Base-by-base conservation (phyloP, 2,329 filamentous ascomycete species). In the Xylariomycetidae sp. region DNA sequence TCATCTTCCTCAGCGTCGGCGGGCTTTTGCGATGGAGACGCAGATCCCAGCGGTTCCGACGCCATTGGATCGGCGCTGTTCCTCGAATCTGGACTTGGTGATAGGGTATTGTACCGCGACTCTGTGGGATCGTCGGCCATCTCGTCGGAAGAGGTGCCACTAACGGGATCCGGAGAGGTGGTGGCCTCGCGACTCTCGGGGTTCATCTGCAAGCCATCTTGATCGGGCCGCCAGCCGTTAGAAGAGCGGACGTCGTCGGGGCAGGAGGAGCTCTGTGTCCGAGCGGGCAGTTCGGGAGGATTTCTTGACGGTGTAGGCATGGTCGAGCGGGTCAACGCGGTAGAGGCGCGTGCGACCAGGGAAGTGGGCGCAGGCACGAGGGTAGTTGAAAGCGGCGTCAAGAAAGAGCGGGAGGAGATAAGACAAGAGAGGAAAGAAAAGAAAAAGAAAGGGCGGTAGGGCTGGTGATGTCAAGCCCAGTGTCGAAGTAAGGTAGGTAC, bases 301-400 rank as follows among this genome's bases (percentile, higher is more conserved):
- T 50, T 51, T 32, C 39, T 51, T 13, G 54, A 53, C 20, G 53
- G 52, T 14, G 52, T 57, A 40, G 54, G 53, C 52, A 57, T 56
- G 38, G 26, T 44, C 43, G 33, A 26, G 29, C 27, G 17, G 33
- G 29, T 27, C 34, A 29, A 29, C 14, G 35, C 37, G 39, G 35
- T 34, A 25, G 26, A 26, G 14, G 15, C 32, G 31, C 18, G 29
- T 28, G 38, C 36, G 36, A 34, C 25, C 33, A 32, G 35, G 29
- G 26, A 38, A 25, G 29, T 8, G 20, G 10, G 4, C 14, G n/a
- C 12, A 4, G 13, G n/a, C 4, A 17, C 14, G 17, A 20, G 7
- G 3, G 27, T 16, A 29, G 19, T 29, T 7, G 12, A 31, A 19
- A 19, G 16, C 7, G 7, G 10, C n/a, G n/a, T 25, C 24, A 14